Percentiles rank a stretch among this genome's conserved stretches.
Evolutionary conservation across 192 early-diverging fungal species (phyloP).

Genomic region (Backusella parvicylindrica): DNA sequence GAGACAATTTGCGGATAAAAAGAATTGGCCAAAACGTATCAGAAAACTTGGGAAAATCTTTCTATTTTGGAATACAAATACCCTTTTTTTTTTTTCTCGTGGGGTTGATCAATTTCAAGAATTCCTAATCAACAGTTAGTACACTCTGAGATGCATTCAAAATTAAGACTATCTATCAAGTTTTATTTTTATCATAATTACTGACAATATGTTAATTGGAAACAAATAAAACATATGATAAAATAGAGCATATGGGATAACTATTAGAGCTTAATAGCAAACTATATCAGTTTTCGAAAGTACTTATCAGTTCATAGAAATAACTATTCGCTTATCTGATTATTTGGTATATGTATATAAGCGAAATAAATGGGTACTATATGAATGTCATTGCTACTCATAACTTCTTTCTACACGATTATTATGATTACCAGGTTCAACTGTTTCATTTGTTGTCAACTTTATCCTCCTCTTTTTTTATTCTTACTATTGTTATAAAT

Average conservation of each 20-base stretch:
- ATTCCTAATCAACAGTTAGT: neutral
- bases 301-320: neutral
- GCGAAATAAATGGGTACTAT: constrained; percentile 12
- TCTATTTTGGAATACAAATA: neutral
- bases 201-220: neutral
- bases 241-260: neutral
- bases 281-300: neutral
- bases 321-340: neutral
- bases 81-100: neutral
- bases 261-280: neutral
- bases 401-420: neutral
- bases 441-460: neutral
- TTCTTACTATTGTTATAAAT: neutral
- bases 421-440: neutral
- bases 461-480: neutral
- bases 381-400: neutral
- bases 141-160: neutral
- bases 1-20: neutral
- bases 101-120: neutral
- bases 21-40: neutral
- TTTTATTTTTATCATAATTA: neutral
- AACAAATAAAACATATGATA: neutral
- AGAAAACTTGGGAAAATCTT: neutral
- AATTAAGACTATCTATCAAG: neutral
- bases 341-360: neutral